phyloP scores from a whole-genome alignment of 78 protist species.

The Dictyostelium intermedium region DNA sequence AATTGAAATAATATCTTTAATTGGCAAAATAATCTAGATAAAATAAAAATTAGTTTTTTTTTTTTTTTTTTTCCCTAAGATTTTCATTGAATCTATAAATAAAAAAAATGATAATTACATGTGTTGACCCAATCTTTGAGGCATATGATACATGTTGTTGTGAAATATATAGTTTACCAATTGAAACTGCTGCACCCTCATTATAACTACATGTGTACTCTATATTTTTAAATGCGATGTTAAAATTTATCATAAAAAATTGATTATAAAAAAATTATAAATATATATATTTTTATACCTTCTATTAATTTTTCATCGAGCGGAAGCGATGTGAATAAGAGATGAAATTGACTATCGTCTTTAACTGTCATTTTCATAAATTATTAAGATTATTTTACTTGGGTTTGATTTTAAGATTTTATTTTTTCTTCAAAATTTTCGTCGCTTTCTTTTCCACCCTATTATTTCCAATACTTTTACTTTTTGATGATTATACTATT shows the following conservation, averaged over 20 bases:
- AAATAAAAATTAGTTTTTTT: neutral
- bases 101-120: neutral
- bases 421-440: neutral
- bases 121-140: slow-evolving; percentile 63
- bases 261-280: neutral
- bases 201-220: slow-evolving; percentile 71
- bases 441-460: neutral
- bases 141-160: slow-evolving; percentile 78
- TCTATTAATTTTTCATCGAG: slow-evolving; percentile 71
- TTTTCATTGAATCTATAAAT: neutral
- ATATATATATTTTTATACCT: neutral
- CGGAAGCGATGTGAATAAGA: slow-evolving; percentile 36
- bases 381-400: neutral
- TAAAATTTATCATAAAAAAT: no score
- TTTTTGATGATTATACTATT: neutral
- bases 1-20: slow-evolving; percentile 55
- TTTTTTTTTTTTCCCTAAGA: neutral
- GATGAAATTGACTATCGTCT: slow-evolving; percentile 68
- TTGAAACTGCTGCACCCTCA: slow-evolving; percentile 73
- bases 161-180: slow-evolving; percentile 75
- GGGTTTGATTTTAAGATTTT: neutral
- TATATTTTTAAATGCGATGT: no score
- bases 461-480: neutral
- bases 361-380: slow-evolving; percentile 53
- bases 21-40: slow-evolving; percentile 44